phyloP scores from a whole-genome alignment of 768 basidiomycete genomes.

The Leccinum imitatum region DNA sequence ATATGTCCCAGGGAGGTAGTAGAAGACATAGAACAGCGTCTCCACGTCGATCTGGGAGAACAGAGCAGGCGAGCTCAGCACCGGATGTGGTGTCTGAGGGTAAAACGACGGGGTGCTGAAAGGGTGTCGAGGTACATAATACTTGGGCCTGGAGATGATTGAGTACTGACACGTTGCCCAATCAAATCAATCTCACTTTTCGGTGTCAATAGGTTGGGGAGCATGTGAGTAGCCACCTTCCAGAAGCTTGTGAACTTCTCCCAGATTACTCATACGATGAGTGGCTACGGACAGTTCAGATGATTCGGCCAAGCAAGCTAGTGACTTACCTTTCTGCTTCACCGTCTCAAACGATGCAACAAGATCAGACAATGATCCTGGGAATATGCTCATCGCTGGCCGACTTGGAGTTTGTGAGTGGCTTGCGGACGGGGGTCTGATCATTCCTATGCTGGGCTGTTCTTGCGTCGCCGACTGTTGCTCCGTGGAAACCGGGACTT shows the following conservation, averaged over 20 bases:
- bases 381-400: slow-evolving; percentile 55
- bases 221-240: slow-evolving; percentile 88
- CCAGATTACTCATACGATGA: slow-evolving; percentile 83
- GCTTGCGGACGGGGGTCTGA: slow-evolving; percentile 54
- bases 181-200: slow-evolving; percentile 68
- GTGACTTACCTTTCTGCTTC: slow-evolving; percentile 86
- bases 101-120: slow-evolving; percentile 92
- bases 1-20: slow-evolving; percentile 96
- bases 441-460: slow-evolving; percentile 41
- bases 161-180: slow-evolving; percentile 3
- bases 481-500: slow-evolving; percentile 46
- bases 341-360: slow-evolving; percentile 94
- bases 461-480: slow-evolving; percentile 34
- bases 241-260: slow-evolving; percentile 88
- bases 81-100: slow-evolving; percentile 81
- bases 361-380: slow-evolving; percentile 85
- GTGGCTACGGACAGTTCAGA: slow-evolving; percentile 45
- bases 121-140: slow-evolving; percentile 93
- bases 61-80: slow-evolving; percentile 78
- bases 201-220: slow-evolving; percentile 92
- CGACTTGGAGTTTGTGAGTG: slow-evolving; percentile 42
- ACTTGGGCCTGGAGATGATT: slow-evolving; percentile 73
- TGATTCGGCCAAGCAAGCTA: background rate
- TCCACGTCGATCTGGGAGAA: slow-evolving; percentile 94
- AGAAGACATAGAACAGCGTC: slow-evolving; percentile 98